Evolutionary conservation across 176 grass and related monocot genomes (phyloP).

Genomic region (Zizania latifolia): DNA sequence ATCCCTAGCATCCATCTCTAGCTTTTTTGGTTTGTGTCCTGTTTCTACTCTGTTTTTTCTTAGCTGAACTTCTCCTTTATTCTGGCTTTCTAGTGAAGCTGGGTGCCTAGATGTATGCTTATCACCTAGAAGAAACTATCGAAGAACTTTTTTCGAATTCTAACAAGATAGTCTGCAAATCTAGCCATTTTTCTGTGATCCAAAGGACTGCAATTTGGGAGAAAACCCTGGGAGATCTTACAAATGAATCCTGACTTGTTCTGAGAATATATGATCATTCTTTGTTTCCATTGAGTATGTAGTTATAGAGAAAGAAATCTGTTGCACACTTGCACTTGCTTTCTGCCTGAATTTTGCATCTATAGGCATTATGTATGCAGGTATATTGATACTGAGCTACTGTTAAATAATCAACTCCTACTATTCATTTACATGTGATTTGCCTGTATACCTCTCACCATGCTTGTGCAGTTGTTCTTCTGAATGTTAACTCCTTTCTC

Average conservation of each 20-base stretch:
- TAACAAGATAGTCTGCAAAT: not conserved
- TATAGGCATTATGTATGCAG: not conserved
- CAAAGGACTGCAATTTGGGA: not conserved
- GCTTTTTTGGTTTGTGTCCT: too few species aligned
- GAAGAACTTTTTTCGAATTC: not conserved
- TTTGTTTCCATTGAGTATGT: not conserved
- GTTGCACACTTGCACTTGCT: not conserved
- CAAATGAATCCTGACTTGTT: not conserved
- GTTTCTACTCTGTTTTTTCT: too few species aligned
- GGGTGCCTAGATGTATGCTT: not conserved
- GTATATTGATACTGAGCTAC: not conserved
- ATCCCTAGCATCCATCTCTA: too few species aligned
- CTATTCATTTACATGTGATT: not conserved
- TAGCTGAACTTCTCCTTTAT: too few species aligned
- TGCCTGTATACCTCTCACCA: not conserved
- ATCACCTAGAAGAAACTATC: not conserved
- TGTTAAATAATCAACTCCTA: not conserved
- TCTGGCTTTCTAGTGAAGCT: not conserved
- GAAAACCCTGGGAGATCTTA: not conserved
- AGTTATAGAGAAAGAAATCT: not conserved
- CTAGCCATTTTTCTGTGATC: not conserved
- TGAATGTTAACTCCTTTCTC: not conserved
- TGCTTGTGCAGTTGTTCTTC: not conserved
- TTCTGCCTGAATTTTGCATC: not conserved
- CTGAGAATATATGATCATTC: not conserved